Conservation (phyloP, 306 rosid genomes). For the Vigna nakashimae region DNA sequence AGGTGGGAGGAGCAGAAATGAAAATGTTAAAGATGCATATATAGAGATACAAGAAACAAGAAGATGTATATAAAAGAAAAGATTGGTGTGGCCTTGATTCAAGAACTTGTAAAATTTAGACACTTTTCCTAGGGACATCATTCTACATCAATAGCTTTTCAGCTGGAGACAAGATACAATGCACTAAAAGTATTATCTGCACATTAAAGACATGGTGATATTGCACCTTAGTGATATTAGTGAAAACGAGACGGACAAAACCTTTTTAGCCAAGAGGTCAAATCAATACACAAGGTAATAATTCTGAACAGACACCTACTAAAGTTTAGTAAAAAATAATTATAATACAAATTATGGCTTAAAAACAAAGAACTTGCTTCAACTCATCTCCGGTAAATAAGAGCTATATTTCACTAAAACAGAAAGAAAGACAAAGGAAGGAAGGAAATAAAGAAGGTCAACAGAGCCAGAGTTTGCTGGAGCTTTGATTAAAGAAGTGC, state of each 20-base stretch:
- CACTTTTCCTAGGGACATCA: background rate
- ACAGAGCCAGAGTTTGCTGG: background rate
- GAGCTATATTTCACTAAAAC: background rate
- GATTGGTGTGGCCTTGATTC: background rate
- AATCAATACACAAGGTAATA: background rate
- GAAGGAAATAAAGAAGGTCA: background rate
- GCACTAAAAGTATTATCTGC: slow-evolving; percentile 28
- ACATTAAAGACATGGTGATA: slow-evolving; percentile 7
- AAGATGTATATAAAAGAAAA: no score
- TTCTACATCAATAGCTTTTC: slow-evolving; percentile 12
- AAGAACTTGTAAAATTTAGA: background rate
- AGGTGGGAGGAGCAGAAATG: no score
- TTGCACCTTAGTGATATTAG: background rate
- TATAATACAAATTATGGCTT: background rate
- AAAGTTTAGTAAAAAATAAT: background rate
- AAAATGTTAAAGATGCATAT: no score
- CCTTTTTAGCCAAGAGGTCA: slow-evolving; percentile 17
- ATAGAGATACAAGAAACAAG: no score
- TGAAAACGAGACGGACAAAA: background rate
- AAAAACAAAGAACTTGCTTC: background rate
- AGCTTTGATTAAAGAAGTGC: slow-evolving; percentile 11
- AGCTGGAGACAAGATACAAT: background rate
- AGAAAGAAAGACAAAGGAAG: background rate
- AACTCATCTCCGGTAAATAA: background rate
- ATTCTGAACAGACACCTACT: slow-evolving; percentile 9